Percentiles rank a stretch among this genome's conserved stretches.
Evolutionary conservation across 805 yeast species (phyloP).

Genomic region (Cyberlindnera maclurae): DNA sequence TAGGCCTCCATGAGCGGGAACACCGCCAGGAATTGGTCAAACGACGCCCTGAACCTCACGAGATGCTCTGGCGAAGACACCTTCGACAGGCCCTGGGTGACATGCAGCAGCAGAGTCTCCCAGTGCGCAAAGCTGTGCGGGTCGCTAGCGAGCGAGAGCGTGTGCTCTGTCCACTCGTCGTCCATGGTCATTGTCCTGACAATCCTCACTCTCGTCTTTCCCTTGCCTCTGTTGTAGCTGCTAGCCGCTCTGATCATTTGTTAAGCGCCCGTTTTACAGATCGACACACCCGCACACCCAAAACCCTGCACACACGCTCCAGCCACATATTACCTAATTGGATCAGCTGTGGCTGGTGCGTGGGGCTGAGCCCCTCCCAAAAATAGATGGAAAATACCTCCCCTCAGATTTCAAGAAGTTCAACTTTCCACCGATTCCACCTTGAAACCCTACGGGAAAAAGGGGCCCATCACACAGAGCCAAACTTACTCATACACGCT

Average conservation of each 20-base stretch:
- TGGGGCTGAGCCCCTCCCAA: no score
- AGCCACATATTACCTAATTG: no score
- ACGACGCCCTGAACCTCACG: constrained; percentile 31
- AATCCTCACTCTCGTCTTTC: background rate
- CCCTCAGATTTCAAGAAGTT: no score
- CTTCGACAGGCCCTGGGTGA: constrained; percentile 32
- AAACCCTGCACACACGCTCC: no score
- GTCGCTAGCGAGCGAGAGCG: constrained; percentile 16
- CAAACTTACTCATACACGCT: no score
- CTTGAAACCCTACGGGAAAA: no score
- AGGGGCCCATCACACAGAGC: no score
- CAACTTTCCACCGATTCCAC: no score
- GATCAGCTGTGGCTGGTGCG: no score
- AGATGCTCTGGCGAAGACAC: constrained; percentile 26
- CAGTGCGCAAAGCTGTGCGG: constrained; percentile 33
- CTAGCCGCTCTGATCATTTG: no score
- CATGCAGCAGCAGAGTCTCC: constrained; percentile 29
- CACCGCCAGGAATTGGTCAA: constrained; percentile 35
- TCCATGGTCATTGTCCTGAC: constrained; percentile 1
- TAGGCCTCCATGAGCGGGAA: constrained; percentile 47
- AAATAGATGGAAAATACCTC: no score
- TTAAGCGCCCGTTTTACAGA: background rate
- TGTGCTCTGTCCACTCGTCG: constrained; percentile 14
- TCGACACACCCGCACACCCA: background rate
- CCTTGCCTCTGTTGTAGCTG: background rate